Conservation (phyloP, 371 early-diverging fungal species). For the Rhizoclosmatium hyalinum region DNA sequence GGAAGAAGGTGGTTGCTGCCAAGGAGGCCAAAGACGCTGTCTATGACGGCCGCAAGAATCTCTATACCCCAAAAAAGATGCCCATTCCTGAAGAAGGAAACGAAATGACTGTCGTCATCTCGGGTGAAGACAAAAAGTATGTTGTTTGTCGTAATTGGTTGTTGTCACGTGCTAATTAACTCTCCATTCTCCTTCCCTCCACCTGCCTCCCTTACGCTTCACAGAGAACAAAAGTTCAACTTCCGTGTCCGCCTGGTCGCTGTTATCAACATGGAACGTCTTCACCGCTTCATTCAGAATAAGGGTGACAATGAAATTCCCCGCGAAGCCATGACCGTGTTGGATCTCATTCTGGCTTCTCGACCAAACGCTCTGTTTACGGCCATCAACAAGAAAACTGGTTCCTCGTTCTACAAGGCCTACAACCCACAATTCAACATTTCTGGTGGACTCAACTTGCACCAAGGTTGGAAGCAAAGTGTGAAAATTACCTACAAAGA, state of each 20-base stretch:
- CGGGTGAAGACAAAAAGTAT: background rate
- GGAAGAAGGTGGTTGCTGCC: slow-evolving; percentile 32
- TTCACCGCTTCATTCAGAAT: slow-evolving; percentile 38
- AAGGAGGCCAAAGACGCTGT: slow-evolving; percentile 26
- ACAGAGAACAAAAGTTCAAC: slow-evolving; percentile 27
- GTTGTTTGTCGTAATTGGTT: background rate
- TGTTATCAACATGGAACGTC: slow-evolving; percentile 41
- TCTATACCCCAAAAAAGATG: slow-evolving; percentile 36
- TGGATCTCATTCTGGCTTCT: slow-evolving; percentile 41
- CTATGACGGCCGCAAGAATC: slow-evolving; percentile 46
- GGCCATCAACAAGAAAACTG: slow-evolving; percentile 30
- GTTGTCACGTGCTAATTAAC: background rate
- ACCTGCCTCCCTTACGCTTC: background rate
- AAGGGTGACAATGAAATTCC: slow-evolving; percentile 37
- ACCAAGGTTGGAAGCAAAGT: slow-evolving; percentile 50
- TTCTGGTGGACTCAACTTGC: slow-evolving; percentile 35
- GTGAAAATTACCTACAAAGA: slow-evolving; percentile 37
- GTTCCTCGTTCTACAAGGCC: slow-evolving; percentile 36
- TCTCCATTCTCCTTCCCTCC: background rate
- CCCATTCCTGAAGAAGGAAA: slow-evolving; percentile 2
- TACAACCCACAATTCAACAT: slow-evolving; percentile 32
- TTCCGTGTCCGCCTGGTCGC: slow-evolving; percentile 28
- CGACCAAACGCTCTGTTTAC: slow-evolving; percentile 34
- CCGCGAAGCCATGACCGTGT: slow-evolving; percentile 40
- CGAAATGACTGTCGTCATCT: background rate